Base-by-base conservation (phyloP, 2,329 filamentous ascomycete genomes). In the Phaeophleospora eucalypticola region DNA sequence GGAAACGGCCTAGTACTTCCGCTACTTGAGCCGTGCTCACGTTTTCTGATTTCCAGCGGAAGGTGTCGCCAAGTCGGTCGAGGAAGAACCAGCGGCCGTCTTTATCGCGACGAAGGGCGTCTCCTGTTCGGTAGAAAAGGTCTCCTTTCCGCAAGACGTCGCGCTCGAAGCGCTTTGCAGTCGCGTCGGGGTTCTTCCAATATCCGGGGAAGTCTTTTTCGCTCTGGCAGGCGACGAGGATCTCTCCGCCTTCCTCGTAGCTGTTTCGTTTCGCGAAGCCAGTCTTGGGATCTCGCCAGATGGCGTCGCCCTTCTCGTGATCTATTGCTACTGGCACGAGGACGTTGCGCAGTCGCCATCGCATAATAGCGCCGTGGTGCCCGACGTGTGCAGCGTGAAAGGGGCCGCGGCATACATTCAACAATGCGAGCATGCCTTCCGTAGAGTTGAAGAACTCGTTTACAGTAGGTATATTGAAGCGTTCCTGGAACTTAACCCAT, bases 401-500 rank as follows among this genome's bases (percentile, higher is more conserved):
- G 18, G 82, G 80, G 1, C 84, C 79, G 43, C 57, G 54, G 33
- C 54, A 58, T 6, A 58, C 53, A 29, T 64, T 67, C 36, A 61
- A 54, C n/a, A 89, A 68, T 0, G 66, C 65, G 57, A 89, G 77
- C 41, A 87, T 74, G 21, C 85, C 84, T 65, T 90, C 86, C 1
- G 83, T 87, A 48, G 82, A 86, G 63, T 84, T 86, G 73, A 88
- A 90, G 68, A 90, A 89, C 65, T 90, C 86, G 50, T 71, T 72
- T 2, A 90, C 79, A 20, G 78, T 75, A 10, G 74, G 67, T 54
- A 86, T 77, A 42, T 76, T 77, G 61, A 85, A 86, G 10, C 82
- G 75, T 39, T 83, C 77, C 34, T 77, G 69, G 64, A 87, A 87
- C 17, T 75, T 71, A 21, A 73, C 66, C 83, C 83, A 87, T 1